Evolutionary conservation across 2,329 filamentous ascomycete species (phyloP), one percentile per base, ranked within the genome.

Genomic region (Aspergillus eucalypticola): DNA sequence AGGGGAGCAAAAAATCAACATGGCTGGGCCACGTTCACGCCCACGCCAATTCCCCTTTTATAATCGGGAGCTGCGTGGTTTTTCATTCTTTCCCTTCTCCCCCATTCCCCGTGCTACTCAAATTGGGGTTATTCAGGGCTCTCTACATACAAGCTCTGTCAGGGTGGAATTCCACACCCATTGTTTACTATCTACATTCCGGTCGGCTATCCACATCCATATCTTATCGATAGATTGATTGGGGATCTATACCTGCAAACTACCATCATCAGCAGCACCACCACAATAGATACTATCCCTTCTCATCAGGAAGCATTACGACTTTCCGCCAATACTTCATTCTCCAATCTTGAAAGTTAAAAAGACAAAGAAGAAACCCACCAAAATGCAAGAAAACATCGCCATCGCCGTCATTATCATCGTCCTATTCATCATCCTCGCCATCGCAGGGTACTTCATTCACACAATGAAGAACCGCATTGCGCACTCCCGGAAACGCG

Each of bases 341-440:
- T 35, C 32, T 35, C 13, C 23, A 5, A 38, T 3, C 4, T n/a
- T 15, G 19, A 5, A 39, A 32, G 10, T 19, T 10, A 41, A 1
- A 29, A 8, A 49, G 27, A n/a, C n/a, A 8, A 32, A 32, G 1
- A 29, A 13, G 2, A 10, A 41, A 15, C 1, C 1, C 15, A 10
- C 50, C 62, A 74, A 66, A 55, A 81, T 79, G 73, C 19, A 68
- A 81, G 63, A 71, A 73, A 82, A 82, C 70, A 74, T 80, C 66
- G 73, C 78, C 65, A 79, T 82, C 62, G 80, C 80, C 13, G 76
- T 82, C 59, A 82, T 82, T 67, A 75, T 82, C 64, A 81, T 82
- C 65, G 62, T 80, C 48, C 73, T 82, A 57, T 82, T 82, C 67
- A 61, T 82, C 54, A 60, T 82, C 50, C 75, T 82, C 41, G 77